Base-by-base conservation (phyloP, 2,329 filamentous ascomycete genomes). In the Penicillium occitanis region DNA sequence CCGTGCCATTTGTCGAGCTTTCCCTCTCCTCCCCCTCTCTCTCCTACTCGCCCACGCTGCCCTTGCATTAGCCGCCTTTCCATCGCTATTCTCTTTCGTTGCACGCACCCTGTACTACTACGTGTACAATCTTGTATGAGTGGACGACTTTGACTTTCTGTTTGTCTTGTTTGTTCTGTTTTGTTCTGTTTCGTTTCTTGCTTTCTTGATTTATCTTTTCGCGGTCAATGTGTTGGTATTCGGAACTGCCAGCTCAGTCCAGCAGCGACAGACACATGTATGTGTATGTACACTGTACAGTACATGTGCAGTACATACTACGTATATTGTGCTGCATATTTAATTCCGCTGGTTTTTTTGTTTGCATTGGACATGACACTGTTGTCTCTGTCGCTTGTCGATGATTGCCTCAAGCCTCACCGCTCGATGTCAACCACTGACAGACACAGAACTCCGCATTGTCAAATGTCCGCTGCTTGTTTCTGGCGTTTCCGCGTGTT, bases 61-160 rank as follows among this genome's bases (percentile, higher is more conserved):
- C 62, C 62, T 64, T 64, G 62, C 62, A 64, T 64, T 58, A 64
- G 51, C 62, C 53, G 62, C 28, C 37, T 46, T 46, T 35, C 17
- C 50, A 25, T 58, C 28, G 25, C 25, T 44, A 46, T 35, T 63
- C 62, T 64, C 7, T 58, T 50, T 64, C 30, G 46, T 35, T 48
- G 53, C 51, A 25, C 53, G 53, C 42, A 57, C 25, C 22, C n/a
- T 64, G 62, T 64, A 58, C 51, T 64, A 64, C 53, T 64, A 64
- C 62, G 62, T 64, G 62, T 64, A 58, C 62, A 64, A 57, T 57
- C 51, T 64, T 64, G 62, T 64, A 64, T 64, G 61, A 64, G 51
- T 64, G 50, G 61, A 57, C n/a, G 61, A 57, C 28, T 58, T 63
- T 64, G 50, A 44, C 37, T 46, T 44, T 59, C 51, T 63, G 50